Evolutionary conservation across 2,329 filamentous ascomycete species (phyloP).

Genomic region (Alternaria hordeiaustralica): DNA sequence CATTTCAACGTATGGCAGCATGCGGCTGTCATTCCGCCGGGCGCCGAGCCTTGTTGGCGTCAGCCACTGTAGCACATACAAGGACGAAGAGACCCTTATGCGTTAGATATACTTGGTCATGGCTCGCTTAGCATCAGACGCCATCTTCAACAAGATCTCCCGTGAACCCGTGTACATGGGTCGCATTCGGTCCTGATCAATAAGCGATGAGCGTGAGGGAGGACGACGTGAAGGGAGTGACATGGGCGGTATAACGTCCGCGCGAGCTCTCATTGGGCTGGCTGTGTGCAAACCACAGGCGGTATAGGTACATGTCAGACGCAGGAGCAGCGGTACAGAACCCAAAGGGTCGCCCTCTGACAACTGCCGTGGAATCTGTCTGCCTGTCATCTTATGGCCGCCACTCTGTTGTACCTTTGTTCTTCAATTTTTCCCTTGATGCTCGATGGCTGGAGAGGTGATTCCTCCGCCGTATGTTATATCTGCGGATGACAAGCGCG

Average conservation of each 20-base stretch:
- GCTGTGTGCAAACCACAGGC: background rate
- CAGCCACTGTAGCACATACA: background rate
- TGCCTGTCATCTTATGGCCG: conserved; percentile 1
- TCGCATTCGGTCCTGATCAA: background rate
- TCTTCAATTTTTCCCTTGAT: conserved; percentile 3
- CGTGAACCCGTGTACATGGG: background rate
- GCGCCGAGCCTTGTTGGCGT: background rate
- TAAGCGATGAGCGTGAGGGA: background rate
- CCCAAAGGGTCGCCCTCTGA: background rate
- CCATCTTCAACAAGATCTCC: background rate
- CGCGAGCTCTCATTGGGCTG: background rate
- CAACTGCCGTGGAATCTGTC: background rate
- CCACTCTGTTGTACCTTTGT: background rate
- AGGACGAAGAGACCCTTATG: background rate
- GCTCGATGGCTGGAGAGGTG: conserved; percentile 28
- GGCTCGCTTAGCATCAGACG: conserved; percentile 1
- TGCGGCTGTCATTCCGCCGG: background rate
- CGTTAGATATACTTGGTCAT: background rate
- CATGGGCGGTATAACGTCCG: background rate
- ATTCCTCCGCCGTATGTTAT: conserved; percentile 39
- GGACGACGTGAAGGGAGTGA: background rate
- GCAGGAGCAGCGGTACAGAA: background rate
- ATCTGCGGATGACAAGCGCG: conserved; percentile 39
- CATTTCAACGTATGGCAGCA: background rate
- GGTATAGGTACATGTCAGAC: conserved; percentile 1